Evolutionary conservation across 2,329 filamentous ascomycete genomes (phyloP).

Genomic region (Fusarium fracticaudum): DNA sequence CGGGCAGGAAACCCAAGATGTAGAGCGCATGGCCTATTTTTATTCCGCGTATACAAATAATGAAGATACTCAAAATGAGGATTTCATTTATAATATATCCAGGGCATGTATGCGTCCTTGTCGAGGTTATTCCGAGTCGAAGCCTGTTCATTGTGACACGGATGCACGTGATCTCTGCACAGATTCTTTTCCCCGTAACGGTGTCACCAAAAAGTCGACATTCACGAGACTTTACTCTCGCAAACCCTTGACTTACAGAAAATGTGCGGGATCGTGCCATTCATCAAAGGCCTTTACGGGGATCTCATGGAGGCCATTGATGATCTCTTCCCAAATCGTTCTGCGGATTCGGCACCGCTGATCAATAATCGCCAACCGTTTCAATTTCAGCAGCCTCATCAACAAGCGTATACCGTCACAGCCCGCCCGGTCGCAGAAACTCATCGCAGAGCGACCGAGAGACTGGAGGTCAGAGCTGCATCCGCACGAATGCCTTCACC

Average conservation of each 20-base stretch:
- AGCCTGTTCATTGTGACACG: background rate
- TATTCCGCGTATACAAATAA: fast-evolving
- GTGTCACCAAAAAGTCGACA: too few species aligned
- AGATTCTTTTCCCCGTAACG: background rate
- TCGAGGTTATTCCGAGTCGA: background rate
- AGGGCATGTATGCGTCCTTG: too few species aligned
- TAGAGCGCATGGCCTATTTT: background rate
- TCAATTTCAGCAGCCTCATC: background rate
- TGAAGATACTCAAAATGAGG: background rate
- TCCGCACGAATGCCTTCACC: conserved; percentile 9
- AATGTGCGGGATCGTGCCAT: conserved; percentile 13
- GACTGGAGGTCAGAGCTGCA: background rate
- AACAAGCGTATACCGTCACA: background rate
- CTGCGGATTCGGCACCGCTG: conserved; percentile 1
- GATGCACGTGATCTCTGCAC: conserved; percentile 3
- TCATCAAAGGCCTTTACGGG: conserved; percentile 3
- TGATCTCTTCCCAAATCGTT: conserved; percentile 10
- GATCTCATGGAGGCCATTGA: conserved; percentile 21
- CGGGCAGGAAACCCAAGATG: conserved; percentile 6
- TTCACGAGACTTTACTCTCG: too few species aligned
- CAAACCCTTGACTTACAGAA: background rate
- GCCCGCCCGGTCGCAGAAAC: background rate
- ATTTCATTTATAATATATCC: too few species aligned
- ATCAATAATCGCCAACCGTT: background rate
- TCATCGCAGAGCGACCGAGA: background rate